Base-by-base conservation (phyloP, 2,329 filamentous ascomycete genomes). In the Cladosporium austrohemisphaericum region DNA sequence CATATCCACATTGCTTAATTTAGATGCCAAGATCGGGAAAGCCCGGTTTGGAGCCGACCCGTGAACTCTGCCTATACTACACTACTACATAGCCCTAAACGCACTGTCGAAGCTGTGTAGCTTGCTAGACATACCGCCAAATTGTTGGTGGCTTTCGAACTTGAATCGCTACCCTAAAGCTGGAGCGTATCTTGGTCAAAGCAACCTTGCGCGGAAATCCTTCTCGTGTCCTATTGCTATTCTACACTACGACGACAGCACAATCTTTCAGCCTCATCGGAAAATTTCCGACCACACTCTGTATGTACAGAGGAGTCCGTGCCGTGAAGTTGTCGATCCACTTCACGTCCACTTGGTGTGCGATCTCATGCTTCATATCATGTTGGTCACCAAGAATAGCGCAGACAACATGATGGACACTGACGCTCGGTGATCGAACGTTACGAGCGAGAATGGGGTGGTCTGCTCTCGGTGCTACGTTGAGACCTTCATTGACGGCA, bases 21-120 rank as follows among this genome's bases (percentile, higher is more conserved):
- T 9, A 26, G 36, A 14, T 18, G n/a, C 36, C 36, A 40, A 26
- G 22, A 26, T 25, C n/a, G 26, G 22, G n/a, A 16, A 26, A 40
- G 36, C 36, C 36, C n/a, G 36, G 14, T 19, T n/a, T 40, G 26
- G 5, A 40, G 18, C 36, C 36, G 36, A 40, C 10, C 36, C n/a
- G 36, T 40, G 36, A 26, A 23, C 14, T 18, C 13, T 40, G 36
- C 22, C 22, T 38, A 38, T 37, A 37, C 33, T 22, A 23, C 33
- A 38, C 36, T 37, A 37, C 33, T 22, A 23, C 33, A 38, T 23
- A 40, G 36, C 36, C 36, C 22, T 40, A 32, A 14, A 32, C 29
- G 29, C 29, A 32, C 29, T 14, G 11, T 32, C 29, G 3, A 11
- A 32, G 11, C 29, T 32, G 10, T 32, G 10, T 3, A 26, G 22